Evolutionary conservation across 306 rosid genomes (phyloP).

Genomic region (Echinosophora koreensis): DNA sequence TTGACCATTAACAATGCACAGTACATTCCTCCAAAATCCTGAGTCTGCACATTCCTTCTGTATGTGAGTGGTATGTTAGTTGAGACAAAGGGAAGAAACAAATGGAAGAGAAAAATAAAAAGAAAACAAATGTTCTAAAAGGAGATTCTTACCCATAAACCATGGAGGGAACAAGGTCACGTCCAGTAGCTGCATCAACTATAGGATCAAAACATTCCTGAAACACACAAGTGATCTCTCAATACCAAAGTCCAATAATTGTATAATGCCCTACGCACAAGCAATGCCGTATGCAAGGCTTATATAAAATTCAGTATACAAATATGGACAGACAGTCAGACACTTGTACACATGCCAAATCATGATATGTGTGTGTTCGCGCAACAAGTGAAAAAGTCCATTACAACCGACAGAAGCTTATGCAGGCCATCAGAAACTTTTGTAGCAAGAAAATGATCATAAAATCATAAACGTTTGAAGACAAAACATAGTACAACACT

Average conservation of each 20-base stretch:
- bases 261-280: background rate
- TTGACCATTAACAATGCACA: conserved; percentile 90
- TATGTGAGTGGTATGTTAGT: conserved; percentile 41
- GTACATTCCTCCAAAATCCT: conserved; percentile 92
- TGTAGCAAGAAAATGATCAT: conserved; percentile 1
- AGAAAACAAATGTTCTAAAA: conserved; percentile 35
- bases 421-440: conserved; percentile 16
- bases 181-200: conserved; percentile 79
- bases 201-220: conserved; percentile 98
- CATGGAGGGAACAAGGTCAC: conserved; percentile 98
- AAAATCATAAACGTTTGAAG: conserved; percentile 25
- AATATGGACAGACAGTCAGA: background rate
- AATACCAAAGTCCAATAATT: conserved; percentile 29
- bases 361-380: background rate
- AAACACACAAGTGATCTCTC: conserved; percentile 41
- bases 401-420: conserved; percentile 20
- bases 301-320: conserved; percentile 17
- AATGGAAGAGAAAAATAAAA: conserved; percentile 25
- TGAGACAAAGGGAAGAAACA: conserved; percentile 28
- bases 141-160: conserved; percentile 80
- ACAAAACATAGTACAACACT: conserved; percentile 23
- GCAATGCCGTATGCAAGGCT: conserved; percentile 23
- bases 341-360: background rate
- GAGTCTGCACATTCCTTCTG: conserved; percentile 87
- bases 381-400: conserved; percentile 33